These are phyloP conservation scores for Verruconis gallopava DNA, from an alignment of 2,329 filamentous ascomycete species.

Conservation along the genomic window DNA sequence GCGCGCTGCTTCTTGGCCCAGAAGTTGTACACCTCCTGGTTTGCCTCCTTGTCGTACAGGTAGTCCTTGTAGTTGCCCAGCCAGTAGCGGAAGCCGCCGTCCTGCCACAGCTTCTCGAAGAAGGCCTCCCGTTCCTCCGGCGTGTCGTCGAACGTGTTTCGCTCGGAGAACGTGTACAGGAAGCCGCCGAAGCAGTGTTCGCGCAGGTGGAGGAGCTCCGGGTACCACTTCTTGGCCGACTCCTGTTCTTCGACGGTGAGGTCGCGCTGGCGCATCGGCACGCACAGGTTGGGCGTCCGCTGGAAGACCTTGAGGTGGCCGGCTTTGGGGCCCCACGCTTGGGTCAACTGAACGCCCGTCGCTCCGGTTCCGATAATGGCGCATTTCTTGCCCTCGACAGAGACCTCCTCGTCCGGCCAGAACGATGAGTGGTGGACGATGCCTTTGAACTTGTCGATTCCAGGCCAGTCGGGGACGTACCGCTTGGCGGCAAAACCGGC, in stretches of 20 bases:
- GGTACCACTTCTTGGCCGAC: conserved; percentile 26
- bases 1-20: conserved; percentile 32
- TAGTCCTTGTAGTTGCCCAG: conserved; percentile 30
- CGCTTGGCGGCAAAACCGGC: conserved; percentile 45
- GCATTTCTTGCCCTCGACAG: conserved; percentile 43
- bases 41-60: conserved; percentile 28
- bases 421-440: conserved; percentile 46
- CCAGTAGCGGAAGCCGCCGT: conserved; percentile 30
- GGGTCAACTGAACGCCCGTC: conserved; percentile 44
- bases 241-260: conserved; percentile 41
- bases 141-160: conserved; percentile 37
- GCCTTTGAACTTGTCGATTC: conserved; percentile 48
- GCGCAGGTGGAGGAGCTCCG: conserved; percentile 39
- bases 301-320: conserved; percentile 46
- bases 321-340: conserved; percentile 24
- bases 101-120: conserved; percentile 28
- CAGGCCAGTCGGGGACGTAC: conserved; percentile 47
- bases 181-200: conserved; percentile 46
- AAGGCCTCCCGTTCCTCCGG: conserved; percentile 30
- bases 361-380: conserved; percentile 54
- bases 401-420: conserved; percentile 46
- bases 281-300: conserved; percentile 51
- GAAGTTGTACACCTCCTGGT: conserved; percentile 33
- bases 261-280: conserved; percentile 44
- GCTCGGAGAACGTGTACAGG: conserved; percentile 41